Conservation (phyloP, 129 eudicot species). For the Arctium minus region DNA sequence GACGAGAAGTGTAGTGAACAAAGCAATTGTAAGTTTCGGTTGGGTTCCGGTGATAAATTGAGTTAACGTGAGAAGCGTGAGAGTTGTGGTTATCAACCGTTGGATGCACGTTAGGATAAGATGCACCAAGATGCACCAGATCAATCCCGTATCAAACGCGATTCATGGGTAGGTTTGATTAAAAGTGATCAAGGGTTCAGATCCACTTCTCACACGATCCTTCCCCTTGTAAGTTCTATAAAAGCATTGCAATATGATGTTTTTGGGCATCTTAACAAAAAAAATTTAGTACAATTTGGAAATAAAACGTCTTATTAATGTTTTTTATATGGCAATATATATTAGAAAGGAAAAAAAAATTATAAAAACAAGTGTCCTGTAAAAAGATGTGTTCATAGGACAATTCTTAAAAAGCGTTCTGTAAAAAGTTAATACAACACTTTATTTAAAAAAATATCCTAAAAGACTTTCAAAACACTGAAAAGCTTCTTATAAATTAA, state of each 20-base stretch:
- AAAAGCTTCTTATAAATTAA: no score
- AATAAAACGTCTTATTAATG: not conserved
- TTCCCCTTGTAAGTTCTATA: not conserved
- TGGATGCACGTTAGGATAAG: no score
- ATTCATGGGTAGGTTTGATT: no score
- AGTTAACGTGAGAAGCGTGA: no score
- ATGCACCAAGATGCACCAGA: no score
- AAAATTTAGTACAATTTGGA: not conserved
- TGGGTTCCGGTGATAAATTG: no score
- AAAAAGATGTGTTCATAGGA: not conserved
- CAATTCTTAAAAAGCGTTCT: not conserved
- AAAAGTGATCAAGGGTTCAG: no score
- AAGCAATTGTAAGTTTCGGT: not conserved
- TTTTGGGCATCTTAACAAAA: not conserved
- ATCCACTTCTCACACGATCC: no score
- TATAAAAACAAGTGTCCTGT: not conserved
- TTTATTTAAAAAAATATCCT: not conserved
- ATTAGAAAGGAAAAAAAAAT: not conserved
- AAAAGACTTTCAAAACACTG: not conserved
- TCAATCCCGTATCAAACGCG: no score
- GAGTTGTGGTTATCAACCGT: no score
- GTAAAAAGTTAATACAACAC: not conserved
- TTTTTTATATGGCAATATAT: not conserved
- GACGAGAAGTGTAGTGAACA: no score
- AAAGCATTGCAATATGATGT: not conserved